Conservation (phyloP, 768 basidiomycete genomes). For the Jaapia argillacea region DNA sequence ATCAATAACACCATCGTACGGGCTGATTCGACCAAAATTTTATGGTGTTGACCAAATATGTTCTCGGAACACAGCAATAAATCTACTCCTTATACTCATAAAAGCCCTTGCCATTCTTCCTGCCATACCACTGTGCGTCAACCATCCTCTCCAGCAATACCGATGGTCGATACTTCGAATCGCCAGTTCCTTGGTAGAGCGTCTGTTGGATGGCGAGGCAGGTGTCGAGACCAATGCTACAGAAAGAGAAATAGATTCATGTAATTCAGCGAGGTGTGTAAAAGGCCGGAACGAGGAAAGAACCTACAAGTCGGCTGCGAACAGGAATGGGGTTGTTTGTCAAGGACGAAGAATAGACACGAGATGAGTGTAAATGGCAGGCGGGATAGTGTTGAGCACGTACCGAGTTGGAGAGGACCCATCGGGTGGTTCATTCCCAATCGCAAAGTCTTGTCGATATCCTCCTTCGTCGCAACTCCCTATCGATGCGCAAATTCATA, state of each 20-base stretch:
- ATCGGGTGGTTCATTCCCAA: constrained; percentile 94
- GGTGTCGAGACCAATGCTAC: constrained; percentile 93
- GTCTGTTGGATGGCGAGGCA: constrained; percentile 91
- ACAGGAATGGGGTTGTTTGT: neutral
- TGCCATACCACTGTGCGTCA: constrained; percentile 89
- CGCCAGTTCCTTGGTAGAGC: constrained; percentile 79
- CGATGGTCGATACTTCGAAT: constrained; percentile 92
- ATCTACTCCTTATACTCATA: too few relatives aligned
- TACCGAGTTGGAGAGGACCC: constrained; percentile 86
- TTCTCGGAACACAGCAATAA: too few relatives aligned
- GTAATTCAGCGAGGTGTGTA: neutral
- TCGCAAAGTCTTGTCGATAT: constrained; percentile 91
- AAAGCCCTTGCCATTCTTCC: constrained; percentile 90
- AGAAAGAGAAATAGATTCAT: constrained; percentile 3
- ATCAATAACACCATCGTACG: too few relatives aligned
- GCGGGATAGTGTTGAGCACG: constrained; percentile 2
- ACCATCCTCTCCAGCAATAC: constrained; percentile 92
- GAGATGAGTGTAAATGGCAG: constrained; percentile 3
- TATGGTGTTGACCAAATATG: too few relatives aligned
- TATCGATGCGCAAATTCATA: too few relatives aligned
- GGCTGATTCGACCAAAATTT: too few relatives aligned
- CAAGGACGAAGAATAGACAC: too few relatives aligned
- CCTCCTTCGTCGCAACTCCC: constrained; percentile 88
- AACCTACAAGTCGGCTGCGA: constrained; percentile 25
- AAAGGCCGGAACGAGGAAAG: neutral